Evolutionary conservation across 2,329 filamentous ascomycete genomes (phyloP), one percentile per base, ranked within the genome.

Genomic region (Beauveria asiatica): DNA sequence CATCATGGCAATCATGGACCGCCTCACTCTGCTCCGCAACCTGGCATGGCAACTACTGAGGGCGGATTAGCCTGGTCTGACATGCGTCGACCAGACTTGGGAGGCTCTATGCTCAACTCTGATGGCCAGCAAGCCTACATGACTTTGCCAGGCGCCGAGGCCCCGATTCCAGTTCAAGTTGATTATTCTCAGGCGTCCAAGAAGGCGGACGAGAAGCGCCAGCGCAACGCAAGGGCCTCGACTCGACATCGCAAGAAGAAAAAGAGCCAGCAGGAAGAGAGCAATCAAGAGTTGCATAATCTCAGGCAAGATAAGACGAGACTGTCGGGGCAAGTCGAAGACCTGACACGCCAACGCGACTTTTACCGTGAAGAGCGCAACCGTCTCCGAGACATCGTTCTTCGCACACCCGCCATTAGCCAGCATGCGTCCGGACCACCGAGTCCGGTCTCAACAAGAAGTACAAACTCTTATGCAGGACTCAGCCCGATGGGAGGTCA

Each of bases 141-240:
- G 71, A 70, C 70, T 11, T 62, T 75, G 10, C 74, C 74, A 4
- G 73, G 73, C 19, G 73, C 68, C 39, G 72, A 74, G 37, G 70
- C 68, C 6, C 71, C 72, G 3, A 80, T 84, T 46, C 73, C 79
- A 10, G 84, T 92, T 53, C 86, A 87, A 16, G 85, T 93, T 10
- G 90, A 96, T 70, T 85, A 89, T 48, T 88, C 90, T 65, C 88
- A 90, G 67, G 91, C 88, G 13, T 95, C 91, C 13, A 87, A 86
- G 65, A 85, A 90, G 67, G 89, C 90, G 44, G 89, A 94, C 68
- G 90, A 95, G 72, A 96, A 94, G 74, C 81, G 91, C 60, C 87
- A 88, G 71, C 83, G 90, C 56, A 96, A 96, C 68, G 91, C 91
- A 45, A 89, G 89, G 52, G 91, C 91, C 6, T 95, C 90, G 60